Evolutionary conservation across 2,329 filamentous ascomycete species (phyloP).

Genomic region (Penicillium sp.): DNA sequence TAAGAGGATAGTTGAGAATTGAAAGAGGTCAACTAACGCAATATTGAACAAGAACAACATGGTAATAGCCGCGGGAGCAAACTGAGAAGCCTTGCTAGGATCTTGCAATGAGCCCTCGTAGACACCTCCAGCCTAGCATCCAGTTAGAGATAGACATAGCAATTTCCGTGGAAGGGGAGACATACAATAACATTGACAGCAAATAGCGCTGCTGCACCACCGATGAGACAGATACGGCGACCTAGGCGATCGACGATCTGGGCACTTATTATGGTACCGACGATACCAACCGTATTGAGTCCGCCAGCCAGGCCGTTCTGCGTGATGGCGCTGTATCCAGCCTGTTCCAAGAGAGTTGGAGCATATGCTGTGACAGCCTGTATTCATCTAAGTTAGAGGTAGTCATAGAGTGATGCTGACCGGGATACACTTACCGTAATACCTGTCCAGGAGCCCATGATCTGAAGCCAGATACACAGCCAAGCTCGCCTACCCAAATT

Average conservation of each 20-base stretch:
- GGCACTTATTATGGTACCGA: conserved; percentile 53
- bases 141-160: conserved; percentile 6
- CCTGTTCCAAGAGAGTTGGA: conserved; percentile 29
- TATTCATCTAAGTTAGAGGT: neutral
- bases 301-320: conserved; percentile 52
- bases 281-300: conserved; percentile 54
- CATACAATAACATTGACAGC: conserved; percentile 44
- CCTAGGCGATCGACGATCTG: conserved; percentile 54
- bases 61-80: conserved; percentile 48
- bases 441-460: conserved; percentile 48
- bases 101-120: conserved; percentile 44
- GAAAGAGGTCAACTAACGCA: conserved; percentile 9
- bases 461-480: conserved; percentile 46
- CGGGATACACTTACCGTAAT: conserved; percentile 40
- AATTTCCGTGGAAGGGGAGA: neutral
- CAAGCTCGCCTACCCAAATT: conserved; percentile 44
- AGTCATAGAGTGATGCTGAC: neutral
- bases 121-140: conserved; percentile 37
- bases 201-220: conserved; percentile 42
- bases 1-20: neutral
- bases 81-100: conserved; percentile 36
- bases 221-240: conserved; percentile 45
- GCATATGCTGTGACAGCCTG: conserved; percentile 39
- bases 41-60: conserved; percentile 49
- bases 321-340: conserved; percentile 37